Percentiles rank a stretch among this genome's conserved stretches.
phyloP scores from a whole-genome alignment of 78 protist species.

The Polysphondylium violaceum region DNA sequence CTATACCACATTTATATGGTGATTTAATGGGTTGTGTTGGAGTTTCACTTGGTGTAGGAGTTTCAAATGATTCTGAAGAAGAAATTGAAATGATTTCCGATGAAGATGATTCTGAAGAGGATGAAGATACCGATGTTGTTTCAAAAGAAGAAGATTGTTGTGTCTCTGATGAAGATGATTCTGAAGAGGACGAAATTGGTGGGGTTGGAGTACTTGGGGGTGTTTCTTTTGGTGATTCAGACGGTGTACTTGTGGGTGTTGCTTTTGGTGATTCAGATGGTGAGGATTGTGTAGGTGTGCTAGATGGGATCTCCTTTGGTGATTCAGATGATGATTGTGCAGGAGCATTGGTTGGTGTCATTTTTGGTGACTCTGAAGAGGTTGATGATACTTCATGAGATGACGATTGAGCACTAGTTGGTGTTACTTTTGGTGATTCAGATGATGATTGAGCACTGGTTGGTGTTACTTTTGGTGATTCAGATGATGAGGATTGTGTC shows the following conservation, averaged over 20 bases:
- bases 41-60: not conserved
- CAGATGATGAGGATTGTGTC: not conserved
- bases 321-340: not conserved
- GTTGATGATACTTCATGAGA: not conserved
- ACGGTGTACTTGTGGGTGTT: not conserved
- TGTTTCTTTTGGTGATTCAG: not conserved
- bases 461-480: not conserved
- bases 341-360: not conserved
- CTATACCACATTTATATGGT: slow-evolving; percentile 21
- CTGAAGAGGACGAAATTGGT: not conserved
- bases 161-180: not conserved
- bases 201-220: not conserved
- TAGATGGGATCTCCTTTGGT: not conserved
- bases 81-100: not conserved
- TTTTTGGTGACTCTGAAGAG: not conserved
- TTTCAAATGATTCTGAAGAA: not conserved
- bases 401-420: not conserved
- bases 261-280: not conserved
- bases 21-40: not conserved
- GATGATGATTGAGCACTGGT: not conserved
- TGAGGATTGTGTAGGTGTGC: not conserved
- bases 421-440: not conserved
- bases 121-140: not conserved
- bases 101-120: not conserved
- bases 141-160: not conserved